Conservation (phyloP, 2,329 filamentous ascomycete species). For the Aspergillus sp. region DNA sequence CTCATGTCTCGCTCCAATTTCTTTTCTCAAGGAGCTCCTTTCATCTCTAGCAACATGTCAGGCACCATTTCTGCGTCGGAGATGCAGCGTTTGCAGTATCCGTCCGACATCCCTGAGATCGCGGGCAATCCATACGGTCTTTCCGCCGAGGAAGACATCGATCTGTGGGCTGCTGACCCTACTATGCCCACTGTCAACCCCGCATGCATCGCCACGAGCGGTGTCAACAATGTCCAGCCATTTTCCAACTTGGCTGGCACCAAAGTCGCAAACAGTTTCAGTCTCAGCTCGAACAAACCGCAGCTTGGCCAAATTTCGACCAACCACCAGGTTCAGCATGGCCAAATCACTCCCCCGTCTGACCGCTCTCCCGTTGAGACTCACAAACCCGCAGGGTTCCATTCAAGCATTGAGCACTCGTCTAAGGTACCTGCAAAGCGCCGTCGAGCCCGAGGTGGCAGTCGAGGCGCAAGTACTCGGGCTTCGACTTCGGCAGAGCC, state of each 20-base stretch:
- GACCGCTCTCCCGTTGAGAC: constrained; percentile 17
- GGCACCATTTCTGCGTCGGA: neutral
- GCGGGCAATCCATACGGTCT: neutral
- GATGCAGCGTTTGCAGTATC: neutral
- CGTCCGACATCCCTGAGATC: neutral
- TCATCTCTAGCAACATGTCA: neutral
- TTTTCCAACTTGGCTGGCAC: neutral
- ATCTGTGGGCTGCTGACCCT: neutral
- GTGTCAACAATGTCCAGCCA: neutral
- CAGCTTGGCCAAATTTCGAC: constrained; percentile 25
- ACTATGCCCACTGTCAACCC: neutral
- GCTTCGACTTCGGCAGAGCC: neutral
- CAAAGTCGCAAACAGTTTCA: neutral
- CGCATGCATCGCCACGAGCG: neutral
- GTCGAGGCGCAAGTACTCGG: neutral
- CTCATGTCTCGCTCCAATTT: constrained; percentile 26
- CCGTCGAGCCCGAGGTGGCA: neutral
- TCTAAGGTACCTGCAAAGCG: neutral
- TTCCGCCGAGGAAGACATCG: neutral
- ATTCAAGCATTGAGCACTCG: neutral
- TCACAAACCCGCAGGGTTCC: neutral
- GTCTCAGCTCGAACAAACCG: neutral
- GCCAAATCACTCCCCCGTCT: constrained; percentile 38
- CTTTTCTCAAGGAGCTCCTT: constrained; percentile 15
- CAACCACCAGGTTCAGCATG: constrained; percentile 38